phyloP scores from a whole-genome alignment of 192 early-diverging fungal genomes.

The Glomus cerebriforme region DNA sequence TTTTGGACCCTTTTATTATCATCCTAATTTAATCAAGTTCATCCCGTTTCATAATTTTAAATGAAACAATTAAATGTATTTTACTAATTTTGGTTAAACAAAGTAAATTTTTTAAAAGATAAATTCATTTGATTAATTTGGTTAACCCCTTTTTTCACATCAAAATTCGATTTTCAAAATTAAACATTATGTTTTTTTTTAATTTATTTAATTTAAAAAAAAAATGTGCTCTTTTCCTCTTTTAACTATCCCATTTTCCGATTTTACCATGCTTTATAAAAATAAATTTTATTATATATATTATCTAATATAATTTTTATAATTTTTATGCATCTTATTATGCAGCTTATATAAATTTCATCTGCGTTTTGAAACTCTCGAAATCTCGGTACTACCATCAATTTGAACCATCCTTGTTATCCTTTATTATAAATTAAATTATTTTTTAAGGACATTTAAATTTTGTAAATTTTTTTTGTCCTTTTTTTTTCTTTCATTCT shows the following conservation, averaged over 20 bases:
- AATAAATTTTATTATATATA: too few relatives aligned
- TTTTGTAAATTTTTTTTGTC: neutral
- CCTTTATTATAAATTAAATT: neutral
- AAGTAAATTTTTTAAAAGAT: too few relatives aligned
- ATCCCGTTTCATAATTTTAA: neutral
- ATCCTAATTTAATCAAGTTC: too few relatives aligned
- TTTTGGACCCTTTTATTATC: too few relatives aligned
- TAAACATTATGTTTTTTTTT: too few relatives aligned
- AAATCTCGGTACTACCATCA: neutral
- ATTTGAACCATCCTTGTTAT: too few relatives aligned
- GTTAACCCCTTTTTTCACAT: neutral
- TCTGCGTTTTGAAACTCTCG: neutral
- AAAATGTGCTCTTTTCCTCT: too few relatives aligned
- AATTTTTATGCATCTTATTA: neutral
- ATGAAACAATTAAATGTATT: neutral
- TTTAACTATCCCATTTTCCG: too few relatives aligned
- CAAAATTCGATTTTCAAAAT: too few relatives aligned
- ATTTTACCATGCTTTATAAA: too few relatives aligned
- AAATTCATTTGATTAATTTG: neutral
- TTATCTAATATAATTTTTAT: too few relatives aligned
- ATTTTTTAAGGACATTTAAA: neutral
- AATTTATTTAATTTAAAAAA: too few relatives aligned
- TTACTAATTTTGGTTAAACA: neutral
- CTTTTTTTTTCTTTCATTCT: neutral
- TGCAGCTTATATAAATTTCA: neutral